A percentile compares a stretch with the other conserved stretches of the same genome.
Conservation (phyloP, 305 asterid species). For the Fraxinus dipetala region DNA sequence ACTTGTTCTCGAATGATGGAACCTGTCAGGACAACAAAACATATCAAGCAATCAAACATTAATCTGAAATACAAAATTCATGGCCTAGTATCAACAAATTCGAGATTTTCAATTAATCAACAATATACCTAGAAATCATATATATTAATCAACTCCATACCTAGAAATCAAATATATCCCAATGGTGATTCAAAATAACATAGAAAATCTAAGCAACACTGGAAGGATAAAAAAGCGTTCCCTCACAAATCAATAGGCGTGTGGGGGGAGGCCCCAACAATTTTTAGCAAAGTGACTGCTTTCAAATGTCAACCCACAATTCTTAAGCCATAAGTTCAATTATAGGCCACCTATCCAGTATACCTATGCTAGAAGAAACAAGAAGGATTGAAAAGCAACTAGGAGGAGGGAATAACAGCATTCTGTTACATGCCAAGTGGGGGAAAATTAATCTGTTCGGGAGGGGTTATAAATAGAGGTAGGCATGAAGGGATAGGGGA, state of each 20-base stretch:
- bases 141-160: neutral
- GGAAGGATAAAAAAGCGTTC: slow-evolving; percentile 6
- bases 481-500: no score
- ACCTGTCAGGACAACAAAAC: slow-evolving; percentile 20
- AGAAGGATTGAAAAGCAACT: no score
- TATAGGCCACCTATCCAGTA: no score
- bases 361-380: no score
- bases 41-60: neutral
- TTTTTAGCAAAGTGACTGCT: neutral
- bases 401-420: no score
- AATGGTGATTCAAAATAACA: neutral
- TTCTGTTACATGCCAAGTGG: no score
- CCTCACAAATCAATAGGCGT: neutral
- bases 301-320: neutral
- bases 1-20: slow-evolving; percentile 8
- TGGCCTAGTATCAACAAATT: neutral
- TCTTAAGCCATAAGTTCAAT: neutral
- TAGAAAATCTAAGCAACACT: neutral
- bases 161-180: neutral
- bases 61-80: neutral
- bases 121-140: neutral
- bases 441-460: no score
- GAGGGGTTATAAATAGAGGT: no score
- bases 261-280: neutral
- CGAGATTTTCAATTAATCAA: neutral